A percentile compares a stretch with the other conserved stretches of the same genome.
Evolutionary conservation across 2,329 filamentous ascomycete genomes (phyloP).

Genomic region (Sarocladium oryzae): DNA sequence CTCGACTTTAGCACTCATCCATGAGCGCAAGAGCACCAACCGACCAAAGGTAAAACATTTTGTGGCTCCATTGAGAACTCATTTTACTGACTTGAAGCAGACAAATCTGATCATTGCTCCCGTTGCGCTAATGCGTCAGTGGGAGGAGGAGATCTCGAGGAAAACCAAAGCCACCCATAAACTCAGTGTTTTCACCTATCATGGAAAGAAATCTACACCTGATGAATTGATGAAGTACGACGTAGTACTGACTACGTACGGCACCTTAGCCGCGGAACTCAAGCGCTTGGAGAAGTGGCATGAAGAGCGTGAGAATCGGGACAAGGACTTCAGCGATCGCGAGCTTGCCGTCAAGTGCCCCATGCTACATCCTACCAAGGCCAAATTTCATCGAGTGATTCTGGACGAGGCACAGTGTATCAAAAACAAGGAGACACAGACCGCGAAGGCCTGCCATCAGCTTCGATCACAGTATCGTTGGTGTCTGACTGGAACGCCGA

Average conservation of each 20-base stretch:
- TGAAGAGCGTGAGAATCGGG: constrained; percentile 37
- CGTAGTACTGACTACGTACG: constrained; percentile 81
- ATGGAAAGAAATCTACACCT: constrained; percentile 54
- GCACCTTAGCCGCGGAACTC: constrained; percentile 58
- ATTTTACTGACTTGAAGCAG: constrained; percentile 30
- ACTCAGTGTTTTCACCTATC: constrained; percentile 62
- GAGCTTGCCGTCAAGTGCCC: constrained; percentile 36
- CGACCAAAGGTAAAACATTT: constrained; percentile 23
- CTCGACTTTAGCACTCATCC: constrained; percentile 71
- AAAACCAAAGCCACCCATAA: constrained; percentile 57
- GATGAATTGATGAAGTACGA: constrained; percentile 61
- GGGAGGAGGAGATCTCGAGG: constrained; percentile 70
- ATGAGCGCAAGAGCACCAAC: constrained; percentile 54
- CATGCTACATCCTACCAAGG: constrained; percentile 50
- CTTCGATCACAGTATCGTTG: constrained; percentile 67
- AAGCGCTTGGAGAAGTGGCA: constrained; percentile 54
- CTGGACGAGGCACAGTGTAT: constrained; percentile 83
- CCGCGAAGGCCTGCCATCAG: constrained; percentile 59
- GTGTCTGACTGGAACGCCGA: constrained; percentile 77
- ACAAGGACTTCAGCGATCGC: constrained; percentile 30
- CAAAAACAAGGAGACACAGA: constrained; percentile 69
- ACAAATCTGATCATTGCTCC: constrained; percentile 81
- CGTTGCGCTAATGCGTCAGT: constrained; percentile 74
- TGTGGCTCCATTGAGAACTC: not conserved
- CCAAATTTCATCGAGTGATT: constrained; percentile 73